Percentiles rank a stretch among this genome's conserved stretches.
These are phyloP conservation scores for Barnettozyma pratensis DNA, from an alignment of 805 yeast species.

Conservation along the genomic window DNA sequence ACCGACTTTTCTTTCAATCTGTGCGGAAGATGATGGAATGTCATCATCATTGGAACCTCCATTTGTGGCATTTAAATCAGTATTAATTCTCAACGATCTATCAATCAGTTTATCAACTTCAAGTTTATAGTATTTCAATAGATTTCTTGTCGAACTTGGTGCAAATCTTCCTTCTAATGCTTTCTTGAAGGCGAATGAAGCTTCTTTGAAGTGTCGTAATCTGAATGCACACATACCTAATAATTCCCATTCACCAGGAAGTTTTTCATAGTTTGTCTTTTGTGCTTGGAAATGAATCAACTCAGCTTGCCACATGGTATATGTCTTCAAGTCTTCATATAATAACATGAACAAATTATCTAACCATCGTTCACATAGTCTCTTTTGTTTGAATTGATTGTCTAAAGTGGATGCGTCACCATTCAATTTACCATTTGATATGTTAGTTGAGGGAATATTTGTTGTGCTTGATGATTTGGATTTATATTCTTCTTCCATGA, in stretches of 20 bases:
- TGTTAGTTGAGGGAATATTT: neutral
- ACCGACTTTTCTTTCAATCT: slow-evolving; percentile 31
- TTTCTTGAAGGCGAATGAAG: slow-evolving; percentile 73
- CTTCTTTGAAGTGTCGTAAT: slow-evolving; percentile 81
- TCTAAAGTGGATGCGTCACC: slow-evolving; percentile 3
- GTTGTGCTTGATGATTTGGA: slow-evolving; percentile 20
- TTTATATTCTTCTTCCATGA: slow-evolving; percentile 63
- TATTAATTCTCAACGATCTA: slow-evolving; percentile 15
- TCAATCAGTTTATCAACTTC: slow-evolving; percentile 34
- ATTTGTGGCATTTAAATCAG: neutral
- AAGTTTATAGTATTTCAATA: slow-evolving; percentile 58
- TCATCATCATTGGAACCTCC: slow-evolving; percentile 4
- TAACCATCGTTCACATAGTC: slow-evolving; percentile 71
- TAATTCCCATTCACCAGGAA: slow-evolving; percentile 88
- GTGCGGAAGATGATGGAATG: slow-evolving; percentile 12
- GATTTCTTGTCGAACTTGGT: slow-evolving; percentile 68
- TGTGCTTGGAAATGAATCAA: slow-evolving; percentile 84
- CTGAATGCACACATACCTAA: slow-evolving; percentile 83
- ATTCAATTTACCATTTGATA: slow-evolving; percentile 2
- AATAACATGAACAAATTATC: slow-evolving; percentile 65
- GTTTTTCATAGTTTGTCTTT: slow-evolving; percentile 69
- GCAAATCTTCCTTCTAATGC: slow-evolving; percentile 75
- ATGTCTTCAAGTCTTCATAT: slow-evolving; percentile 71
- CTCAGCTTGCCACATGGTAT: slow-evolving; percentile 93
- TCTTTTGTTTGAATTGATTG: slow-evolving; percentile 53